Percentiles rank a stretch among this genome's conserved stretches.
Evolutionary conservation across 169 alveolate species (phyloP).

Genomic region (Fabrea salina): DNA sequence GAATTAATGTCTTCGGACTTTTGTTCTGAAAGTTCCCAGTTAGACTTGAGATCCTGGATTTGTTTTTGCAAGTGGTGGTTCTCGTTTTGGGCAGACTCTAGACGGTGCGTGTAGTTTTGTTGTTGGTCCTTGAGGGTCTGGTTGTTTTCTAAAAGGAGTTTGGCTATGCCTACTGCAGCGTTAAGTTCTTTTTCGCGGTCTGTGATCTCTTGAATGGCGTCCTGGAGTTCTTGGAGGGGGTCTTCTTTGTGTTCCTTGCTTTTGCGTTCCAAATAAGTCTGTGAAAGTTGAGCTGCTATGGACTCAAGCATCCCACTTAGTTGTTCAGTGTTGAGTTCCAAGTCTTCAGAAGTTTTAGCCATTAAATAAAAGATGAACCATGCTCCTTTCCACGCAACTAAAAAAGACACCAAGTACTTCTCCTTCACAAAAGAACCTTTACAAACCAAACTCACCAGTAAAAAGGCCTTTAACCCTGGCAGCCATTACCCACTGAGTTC

Average conservation of each 20-base stretch:
- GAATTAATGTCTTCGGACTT: background rate
- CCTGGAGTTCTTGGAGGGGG: background rate
- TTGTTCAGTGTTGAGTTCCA: background rate
- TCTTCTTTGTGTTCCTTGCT: background rate
- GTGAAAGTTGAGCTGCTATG: background rate
- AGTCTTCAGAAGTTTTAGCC: background rate
- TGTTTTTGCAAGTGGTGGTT: too few relatives aligned
- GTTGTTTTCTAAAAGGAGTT: background rate
- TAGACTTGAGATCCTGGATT: too few relatives aligned
- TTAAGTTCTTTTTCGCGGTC: constrained; percentile 16
- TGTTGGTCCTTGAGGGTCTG: background rate
- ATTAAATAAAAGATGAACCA: too few relatives aligned
- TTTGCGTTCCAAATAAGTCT: background rate
- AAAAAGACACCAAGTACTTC: too few relatives aligned
- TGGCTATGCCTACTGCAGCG: constrained; percentile 18
- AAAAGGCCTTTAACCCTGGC: too few relatives aligned
- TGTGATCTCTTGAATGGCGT: background rate
- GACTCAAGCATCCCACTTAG: background rate
- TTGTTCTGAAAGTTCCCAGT: too few relatives aligned
- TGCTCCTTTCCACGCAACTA: too few relatives aligned
- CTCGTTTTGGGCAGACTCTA: too few relatives aligned
- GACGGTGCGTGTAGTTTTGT: too few relatives aligned
- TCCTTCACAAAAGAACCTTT: too few relatives aligned
- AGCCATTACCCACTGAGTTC: too few relatives aligned
- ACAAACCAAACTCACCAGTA: too few relatives aligned